Conservation (phyloP, 176 grass and related monocot genomes). For the Carex littledalei region DNA sequence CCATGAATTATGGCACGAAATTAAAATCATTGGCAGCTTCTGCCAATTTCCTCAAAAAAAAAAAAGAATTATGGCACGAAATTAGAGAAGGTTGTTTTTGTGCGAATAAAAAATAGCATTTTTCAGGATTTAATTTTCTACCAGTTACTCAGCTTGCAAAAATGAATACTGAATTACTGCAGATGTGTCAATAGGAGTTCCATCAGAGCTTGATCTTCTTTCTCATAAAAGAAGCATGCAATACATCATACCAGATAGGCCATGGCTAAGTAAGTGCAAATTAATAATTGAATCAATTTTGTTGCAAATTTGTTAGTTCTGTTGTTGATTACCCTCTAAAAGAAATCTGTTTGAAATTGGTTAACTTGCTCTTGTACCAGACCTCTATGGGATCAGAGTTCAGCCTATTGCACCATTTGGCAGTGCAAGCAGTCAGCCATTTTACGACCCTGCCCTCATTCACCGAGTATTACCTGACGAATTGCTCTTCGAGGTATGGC, state of each 20-base stretch:
- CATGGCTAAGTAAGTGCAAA: slow-evolving; percentile 79
- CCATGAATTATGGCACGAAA: not conserved
- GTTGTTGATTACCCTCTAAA: slow-evolving; percentile 8
- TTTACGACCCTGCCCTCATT: slow-evolving; percentile 68
- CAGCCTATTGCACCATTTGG: slow-evolving; percentile 52
- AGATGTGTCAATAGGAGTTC: slow-evolving; percentile 62
- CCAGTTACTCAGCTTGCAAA: slow-evolving; percentile 13
- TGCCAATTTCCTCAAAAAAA: too few relatives aligned
- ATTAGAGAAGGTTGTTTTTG: not conserved
- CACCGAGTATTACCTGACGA: slow-evolving; percentile 81
- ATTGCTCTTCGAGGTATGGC: slow-evolving; percentile 63
- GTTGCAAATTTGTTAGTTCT: not conserved
- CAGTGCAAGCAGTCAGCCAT: slow-evolving; percentile 59
- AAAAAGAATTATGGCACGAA: not conserved
- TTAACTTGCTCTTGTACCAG: slow-evolving; percentile 34
- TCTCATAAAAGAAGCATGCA: slow-evolving; percentile 47
- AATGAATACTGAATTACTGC: slow-evolving; percentile 16
- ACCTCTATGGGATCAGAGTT: slow-evolving; percentile 87
- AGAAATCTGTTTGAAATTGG: slow-evolving; percentile 14
- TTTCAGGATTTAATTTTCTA: not conserved
- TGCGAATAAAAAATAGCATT: not conserved
- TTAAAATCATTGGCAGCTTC: not conserved
- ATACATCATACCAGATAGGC: slow-evolving; percentile 73
- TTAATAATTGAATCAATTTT: not conserved
- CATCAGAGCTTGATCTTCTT: slow-evolving; percentile 44